These are phyloP conservation scores for Lasiosphaeria miniovina DNA, from an alignment of 495 filamentous ascomycete genomes.

Conservation along the genomic window DNA sequence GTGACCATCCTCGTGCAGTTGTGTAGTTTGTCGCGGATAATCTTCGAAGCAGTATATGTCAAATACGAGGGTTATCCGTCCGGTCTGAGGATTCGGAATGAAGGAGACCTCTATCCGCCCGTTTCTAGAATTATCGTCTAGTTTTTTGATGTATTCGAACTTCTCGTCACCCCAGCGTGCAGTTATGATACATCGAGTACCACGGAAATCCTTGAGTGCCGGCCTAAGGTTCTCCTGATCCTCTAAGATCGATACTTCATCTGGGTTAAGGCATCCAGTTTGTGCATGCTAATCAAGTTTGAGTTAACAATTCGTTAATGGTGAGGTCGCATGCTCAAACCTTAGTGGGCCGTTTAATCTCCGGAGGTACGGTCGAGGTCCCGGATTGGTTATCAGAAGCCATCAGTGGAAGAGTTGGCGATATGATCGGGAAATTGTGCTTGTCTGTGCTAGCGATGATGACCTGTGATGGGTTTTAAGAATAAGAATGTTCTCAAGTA, in stretches of 20 bases:
- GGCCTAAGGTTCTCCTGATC: background rate
- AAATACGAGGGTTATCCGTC: background rate
- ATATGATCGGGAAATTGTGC: background rate
- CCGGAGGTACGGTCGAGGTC: background rate
- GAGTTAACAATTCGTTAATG: background rate
- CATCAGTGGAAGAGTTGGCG: background rate
- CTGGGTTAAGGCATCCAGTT: background rate
- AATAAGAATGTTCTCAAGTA: background rate
- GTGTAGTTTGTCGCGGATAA: background rate
- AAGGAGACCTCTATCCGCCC: background rate
- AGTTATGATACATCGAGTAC: background rate
- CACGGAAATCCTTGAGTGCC: background rate
- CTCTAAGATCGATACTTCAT: conserved; percentile 1
- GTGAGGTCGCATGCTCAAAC: background rate
- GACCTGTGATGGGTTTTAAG: background rate
- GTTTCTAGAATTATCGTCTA: background rate
- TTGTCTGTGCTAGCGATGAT: background rate
- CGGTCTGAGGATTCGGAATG: background rate
- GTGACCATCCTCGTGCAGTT: background rate
- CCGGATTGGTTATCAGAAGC: background rate
- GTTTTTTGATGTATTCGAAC: background rate
- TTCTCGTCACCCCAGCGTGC: background rate
- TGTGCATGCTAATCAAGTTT: background rate
- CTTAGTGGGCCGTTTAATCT: background rate
- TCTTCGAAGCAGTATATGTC: background rate